Conservation (phyloP, 495 filamentous ascomycete species). For the Neurospora tetrasperma region DNA sequence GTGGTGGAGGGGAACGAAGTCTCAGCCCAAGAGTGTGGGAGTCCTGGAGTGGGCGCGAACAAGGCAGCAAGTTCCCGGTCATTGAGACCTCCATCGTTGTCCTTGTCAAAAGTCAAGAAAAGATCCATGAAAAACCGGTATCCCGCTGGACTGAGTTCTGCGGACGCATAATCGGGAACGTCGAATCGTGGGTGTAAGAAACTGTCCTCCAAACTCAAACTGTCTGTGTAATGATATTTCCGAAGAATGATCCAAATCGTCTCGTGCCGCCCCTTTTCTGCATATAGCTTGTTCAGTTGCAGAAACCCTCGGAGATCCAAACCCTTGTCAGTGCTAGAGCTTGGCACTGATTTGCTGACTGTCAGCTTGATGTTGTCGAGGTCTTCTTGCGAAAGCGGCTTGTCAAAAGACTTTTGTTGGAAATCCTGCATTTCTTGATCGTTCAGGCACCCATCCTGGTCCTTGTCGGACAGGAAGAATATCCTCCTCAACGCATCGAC, state of each 20-base stretch:
- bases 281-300: slow-evolving; percentile 86
- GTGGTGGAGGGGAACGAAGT: slow-evolving; percentile 85
- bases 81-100: slow-evolving; percentile 92
- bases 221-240: slow-evolving; percentile 95
- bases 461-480: slow-evolving; percentile 92
- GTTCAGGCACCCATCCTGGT: slow-evolving; percentile 88
- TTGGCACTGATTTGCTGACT: slow-evolving; percentile 55
- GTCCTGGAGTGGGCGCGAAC: slow-evolving; percentile 86
- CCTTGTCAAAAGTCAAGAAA: slow-evolving; percentile 89
- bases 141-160: slow-evolving; percentile 86
- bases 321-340: slow-evolving; percentile 57
- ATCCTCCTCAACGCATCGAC: slow-evolving; percentile 76
- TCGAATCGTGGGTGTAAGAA: slow-evolving; percentile 94
- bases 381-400: slow-evolving; percentile 66
- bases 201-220: slow-evolving; percentile 74
- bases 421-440: slow-evolving; percentile 87
- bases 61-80: slow-evolving; percentile 70
- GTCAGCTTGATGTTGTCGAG: slow-evolving; percentile 79
- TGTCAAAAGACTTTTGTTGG: slow-evolving; percentile 83
- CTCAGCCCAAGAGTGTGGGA: slow-evolving; percentile 77
- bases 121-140: slow-evolving; percentile 97
- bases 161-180: slow-evolving; percentile 79
- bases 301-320: slow-evolving; percentile 77
- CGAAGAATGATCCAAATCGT: slow-evolving; percentile 94
- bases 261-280: slow-evolving; percentile 95